Percentiles rank a stretch among this genome's conserved stretches.
These are phyloP conservation scores for Oldenlandia corymbosa DNA, from an alignment of 257 asterid genomes.

Conservation along the genomic window DNA sequence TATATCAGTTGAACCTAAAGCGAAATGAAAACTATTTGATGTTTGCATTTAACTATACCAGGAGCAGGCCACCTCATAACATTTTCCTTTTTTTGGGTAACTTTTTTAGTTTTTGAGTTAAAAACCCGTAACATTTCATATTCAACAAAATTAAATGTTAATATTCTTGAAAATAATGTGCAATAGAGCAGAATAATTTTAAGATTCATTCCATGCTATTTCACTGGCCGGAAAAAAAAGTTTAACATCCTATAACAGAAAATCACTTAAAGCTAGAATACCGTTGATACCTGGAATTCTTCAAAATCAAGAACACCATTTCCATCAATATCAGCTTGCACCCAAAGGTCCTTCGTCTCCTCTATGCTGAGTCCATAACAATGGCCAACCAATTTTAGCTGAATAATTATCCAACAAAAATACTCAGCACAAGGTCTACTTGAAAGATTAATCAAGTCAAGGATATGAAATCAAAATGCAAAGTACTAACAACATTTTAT, in stretches of 20 bases:
- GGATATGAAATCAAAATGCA: background rate
- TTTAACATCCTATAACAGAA: no score
- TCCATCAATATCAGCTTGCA: conserved; percentile 76
- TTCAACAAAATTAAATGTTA: no score
- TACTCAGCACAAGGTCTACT: background rate
- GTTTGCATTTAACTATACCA: no score
- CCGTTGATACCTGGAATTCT: conserved; percentile 65
- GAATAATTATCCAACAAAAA: conserved; percentile 20
- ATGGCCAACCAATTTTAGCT: conserved; percentile 90
- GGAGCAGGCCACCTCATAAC: no score
- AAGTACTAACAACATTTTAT: background rate
- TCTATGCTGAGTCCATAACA: conserved; percentile 73
- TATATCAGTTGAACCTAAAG: background rate
- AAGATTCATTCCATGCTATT: no score
- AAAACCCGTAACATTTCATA: no score
- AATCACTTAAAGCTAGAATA: background rate
- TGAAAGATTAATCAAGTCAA: background rate
- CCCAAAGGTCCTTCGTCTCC: conserved; percentile 83
- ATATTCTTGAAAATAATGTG: no score
- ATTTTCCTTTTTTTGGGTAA: no score
- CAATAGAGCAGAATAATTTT: no score
- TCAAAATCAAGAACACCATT: conserved; percentile 69
- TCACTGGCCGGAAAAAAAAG: no score
- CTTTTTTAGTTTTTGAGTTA: no score
- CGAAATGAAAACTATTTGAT: no score